phyloP scores from a whole-genome alignment of 257 asterid genomes.

The Linderniella brevidens region DNA sequence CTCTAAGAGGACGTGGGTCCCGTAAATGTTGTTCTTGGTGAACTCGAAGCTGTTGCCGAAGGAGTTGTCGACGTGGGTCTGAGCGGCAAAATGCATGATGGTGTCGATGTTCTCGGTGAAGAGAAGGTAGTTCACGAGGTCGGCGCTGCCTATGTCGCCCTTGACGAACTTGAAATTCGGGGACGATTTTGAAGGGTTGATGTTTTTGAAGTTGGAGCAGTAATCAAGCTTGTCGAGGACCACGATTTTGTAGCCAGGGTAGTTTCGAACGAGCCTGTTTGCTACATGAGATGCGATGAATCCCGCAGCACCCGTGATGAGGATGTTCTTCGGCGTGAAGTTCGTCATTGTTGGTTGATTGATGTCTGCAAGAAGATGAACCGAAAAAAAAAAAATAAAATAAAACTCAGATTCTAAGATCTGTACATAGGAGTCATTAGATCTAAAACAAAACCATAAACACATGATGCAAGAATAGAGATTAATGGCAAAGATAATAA shows the following conservation, averaged over 20 bases:
- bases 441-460: no score
- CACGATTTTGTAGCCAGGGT: slow-evolving; percentile 46
- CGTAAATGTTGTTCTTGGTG: slow-evolving; percentile 60
- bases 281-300: slow-evolving; percentile 67
- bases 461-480: no score
- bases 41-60: slow-evolving; percentile 65
- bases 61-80: slow-evolving; percentile 60
- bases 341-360: slow-evolving; percentile 16
- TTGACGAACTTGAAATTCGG: slow-evolving; percentile 57
- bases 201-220: slow-evolving; percentile 47
- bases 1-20: slow-evolving; percentile 56
- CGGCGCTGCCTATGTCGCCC: slow-evolving; percentile 57
- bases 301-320: slow-evolving; percentile 69
- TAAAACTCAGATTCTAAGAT: no score
- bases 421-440: no score
- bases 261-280: slow-evolving; percentile 41
- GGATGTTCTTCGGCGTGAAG: slow-evolving; percentile 44
- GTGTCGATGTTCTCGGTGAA: slow-evolving; percentile 48
- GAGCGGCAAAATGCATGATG: slow-evolving; percentile 67
- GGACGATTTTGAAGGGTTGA: slow-evolving; percentile 28
- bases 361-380: slow-evolving; percentile 13
- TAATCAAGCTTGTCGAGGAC: slow-evolving; percentile 67
- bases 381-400: no score
- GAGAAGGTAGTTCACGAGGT: slow-evolving; percentile 54
- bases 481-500: no score